Base-by-base conservation (phyloP, 169 alveolate species). In the Plasmodium relictum region DNA sequence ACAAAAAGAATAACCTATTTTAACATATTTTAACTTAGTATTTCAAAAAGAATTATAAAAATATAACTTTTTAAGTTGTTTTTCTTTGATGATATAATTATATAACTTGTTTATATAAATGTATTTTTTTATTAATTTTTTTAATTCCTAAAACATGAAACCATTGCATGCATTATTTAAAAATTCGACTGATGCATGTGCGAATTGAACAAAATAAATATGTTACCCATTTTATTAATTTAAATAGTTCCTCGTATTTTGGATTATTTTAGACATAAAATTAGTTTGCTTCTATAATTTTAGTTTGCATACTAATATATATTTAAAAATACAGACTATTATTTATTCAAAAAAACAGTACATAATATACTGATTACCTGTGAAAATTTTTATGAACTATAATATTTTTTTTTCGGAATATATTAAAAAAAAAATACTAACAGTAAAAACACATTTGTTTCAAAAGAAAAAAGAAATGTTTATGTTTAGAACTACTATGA, bases 171-270 rank as follows among this genome's bases (percentile, higher is more conserved):
- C 73, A 63, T 37, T 63, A 26, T 63, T 63, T 37, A 37, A 63
- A 31, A 63, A 63, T 48, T 63, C 56, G 73, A 63, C 22, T 39
- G 31, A n/a, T 56, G 54, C 70, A 62, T 56, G 87, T 24, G 39
- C 87, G 37, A 56, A 22, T 70, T 73, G 48, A 62, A 73, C 66
- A 73, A 73, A 73, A 22, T 73, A 54, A 50, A 50, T 73, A 73
- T 18, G 87, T 62, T 44, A 24, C 70, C 50, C 50, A 73, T n/a
- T 42, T 73, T 73, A 22, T 14, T 62, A 39, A 22, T 73, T 45
- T 42, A 70, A 41, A 73, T 50, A 71, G 42, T n/a, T 71, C 69
- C 52, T 73, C 50, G 59, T 24, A 73, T 58, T 56, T n/a, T 45
- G 72, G 52, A 54, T 16, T 62, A 56, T 73, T 54, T 73, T 62